Evolutionary conservation across 495 filamentous ascomycete species (phyloP).

Genomic region (Talaromyces thailandensis): DNA sequence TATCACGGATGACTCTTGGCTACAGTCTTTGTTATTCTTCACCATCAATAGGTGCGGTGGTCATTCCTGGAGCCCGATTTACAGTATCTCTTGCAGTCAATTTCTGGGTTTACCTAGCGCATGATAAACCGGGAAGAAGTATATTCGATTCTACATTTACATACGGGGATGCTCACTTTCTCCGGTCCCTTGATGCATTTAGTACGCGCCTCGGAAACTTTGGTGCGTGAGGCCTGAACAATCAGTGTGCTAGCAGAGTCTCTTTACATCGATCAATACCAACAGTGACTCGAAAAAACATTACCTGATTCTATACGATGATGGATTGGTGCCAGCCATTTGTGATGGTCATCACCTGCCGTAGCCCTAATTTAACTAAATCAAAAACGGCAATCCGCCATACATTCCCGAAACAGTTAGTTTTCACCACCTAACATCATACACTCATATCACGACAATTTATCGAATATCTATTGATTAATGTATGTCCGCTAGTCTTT

Average conservation of each 20-base stretch:
- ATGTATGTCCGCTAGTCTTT: not conserved
- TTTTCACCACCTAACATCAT: not conserved
- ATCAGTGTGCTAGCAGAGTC: not conserved
- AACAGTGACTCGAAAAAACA: not conserved
- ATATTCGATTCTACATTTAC: not conserved
- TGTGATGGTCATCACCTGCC: not conserved
- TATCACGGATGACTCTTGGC: not conserved
- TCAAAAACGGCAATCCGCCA: not conserved
- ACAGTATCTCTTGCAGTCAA: not conserved
- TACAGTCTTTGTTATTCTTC: not conserved
- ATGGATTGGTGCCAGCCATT: not conserved
- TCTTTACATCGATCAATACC: not conserved
- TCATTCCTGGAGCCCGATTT: not conserved
- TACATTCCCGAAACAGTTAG: not conserved
- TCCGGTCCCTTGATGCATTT: not conserved
- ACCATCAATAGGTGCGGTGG: not conserved
- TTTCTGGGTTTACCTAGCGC: not conserved
- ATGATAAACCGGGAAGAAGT: not conserved
- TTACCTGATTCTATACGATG: not conserved
- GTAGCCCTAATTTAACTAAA: not conserved
- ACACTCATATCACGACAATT: not conserved
- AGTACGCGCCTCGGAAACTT: not conserved
- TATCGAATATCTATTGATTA: not conserved
- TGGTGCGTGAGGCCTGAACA: not conserved
- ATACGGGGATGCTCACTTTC: not conserved